Conservation (phyloP, 2,329 filamentous ascomycete genomes). For the Colletotrichum coccodes region DNA sequence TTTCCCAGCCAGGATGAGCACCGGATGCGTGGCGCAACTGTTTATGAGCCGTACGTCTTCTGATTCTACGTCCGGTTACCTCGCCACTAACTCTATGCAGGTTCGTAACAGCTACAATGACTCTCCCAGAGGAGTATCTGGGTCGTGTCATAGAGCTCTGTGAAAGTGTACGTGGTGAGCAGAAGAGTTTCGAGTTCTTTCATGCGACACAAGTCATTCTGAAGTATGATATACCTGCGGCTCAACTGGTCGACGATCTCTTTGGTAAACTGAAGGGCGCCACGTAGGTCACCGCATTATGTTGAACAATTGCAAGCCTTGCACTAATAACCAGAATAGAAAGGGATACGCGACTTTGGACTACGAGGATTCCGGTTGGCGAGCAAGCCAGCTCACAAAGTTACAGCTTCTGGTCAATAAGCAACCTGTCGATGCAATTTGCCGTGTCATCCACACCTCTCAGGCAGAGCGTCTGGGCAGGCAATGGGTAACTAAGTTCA, state of each 20-base stretch:
- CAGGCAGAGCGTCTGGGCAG: conserved; percentile 85
- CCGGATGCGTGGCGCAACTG: conserved; percentile 53
- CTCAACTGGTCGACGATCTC: conserved; percentile 94
- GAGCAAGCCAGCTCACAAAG: conserved; percentile 82
- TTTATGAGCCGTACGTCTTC: conserved; percentile 61
- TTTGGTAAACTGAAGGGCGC: conserved; percentile 95
- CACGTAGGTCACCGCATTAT: conserved; percentile 61
- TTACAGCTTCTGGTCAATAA: conserved; percentile 95
- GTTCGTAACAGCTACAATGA: conserved; percentile 86
- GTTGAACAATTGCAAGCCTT: neutral
- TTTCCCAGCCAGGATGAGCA: conserved; percentile 78
- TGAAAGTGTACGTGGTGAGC: conserved; percentile 87
- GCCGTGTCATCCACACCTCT: conserved; percentile 85
- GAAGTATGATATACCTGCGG: conserved; percentile 88
- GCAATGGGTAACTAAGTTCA: conserved; percentile 95
- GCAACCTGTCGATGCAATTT: conserved; percentile 90
- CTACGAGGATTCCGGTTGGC: conserved; percentile 95
- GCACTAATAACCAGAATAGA: conserved; percentile 35
- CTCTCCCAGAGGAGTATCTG: conserved; percentile 92
- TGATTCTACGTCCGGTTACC: neutral
- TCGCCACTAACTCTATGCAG: conserved; percentile 34
- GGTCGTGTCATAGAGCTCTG: conserved; percentile 96
- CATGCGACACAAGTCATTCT: conserved; percentile 92
- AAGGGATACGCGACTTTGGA: conserved; percentile 97
- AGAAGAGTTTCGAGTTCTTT: conserved; percentile 91